A percentile compares a stretch with the other conserved stretches of the same genome.
Conservation (phyloP, 2,329 filamentous ascomycete genomes). For the Monosporascus ibericus region DNA sequence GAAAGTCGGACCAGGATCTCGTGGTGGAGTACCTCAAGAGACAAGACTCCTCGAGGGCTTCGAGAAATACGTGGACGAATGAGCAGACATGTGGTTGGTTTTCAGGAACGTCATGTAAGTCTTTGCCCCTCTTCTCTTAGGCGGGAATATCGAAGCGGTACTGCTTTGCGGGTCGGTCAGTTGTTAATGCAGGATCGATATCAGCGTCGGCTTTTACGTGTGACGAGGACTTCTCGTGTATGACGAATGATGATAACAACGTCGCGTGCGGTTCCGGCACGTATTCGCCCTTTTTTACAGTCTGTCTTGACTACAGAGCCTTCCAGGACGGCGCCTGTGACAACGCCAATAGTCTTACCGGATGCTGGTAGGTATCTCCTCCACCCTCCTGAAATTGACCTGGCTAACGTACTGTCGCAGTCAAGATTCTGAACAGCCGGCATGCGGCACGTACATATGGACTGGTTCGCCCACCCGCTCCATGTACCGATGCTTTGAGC, state of each 20-base stretch:
- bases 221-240: slow-evolving; percentile 14
- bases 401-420: slow-evolving; percentile 3
- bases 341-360: slow-evolving; percentile 21
- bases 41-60: not conserved
- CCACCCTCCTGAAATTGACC: not conserved
- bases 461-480: slow-evolving; percentile 24
- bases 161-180: too few species aligned
- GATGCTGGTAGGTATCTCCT: slow-evolving; percentile 29
- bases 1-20: slow-evolving; percentile 6
- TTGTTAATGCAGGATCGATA: too few species aligned
- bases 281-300: slow-evolving; percentile 24
- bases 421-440: slow-evolving; percentile 11
- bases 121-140: not conserved
- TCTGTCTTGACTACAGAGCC: slow-evolving; percentile 30
- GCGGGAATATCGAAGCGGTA: too few species aligned
- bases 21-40: slow-evolving; percentile 14
- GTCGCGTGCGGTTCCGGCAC: slow-evolving; percentile 29
- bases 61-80: slow-evolving; percentile 19
- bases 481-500: slow-evolving; percentile 30
- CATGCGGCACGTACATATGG: slow-evolving; percentile 33
- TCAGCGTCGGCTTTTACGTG: slow-evolving; percentile 21
- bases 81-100: slow-evolving; percentile 24
- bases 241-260: slow-evolving; percentile 28
- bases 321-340: slow-evolving; percentile 22
- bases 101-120: slow-evolving; percentile 22